Evolutionary conservation across 805 yeast species (phyloP), one percentile per base, ranked within the genome.

Genomic region (Starmerella lactis-condensi): DNA sequence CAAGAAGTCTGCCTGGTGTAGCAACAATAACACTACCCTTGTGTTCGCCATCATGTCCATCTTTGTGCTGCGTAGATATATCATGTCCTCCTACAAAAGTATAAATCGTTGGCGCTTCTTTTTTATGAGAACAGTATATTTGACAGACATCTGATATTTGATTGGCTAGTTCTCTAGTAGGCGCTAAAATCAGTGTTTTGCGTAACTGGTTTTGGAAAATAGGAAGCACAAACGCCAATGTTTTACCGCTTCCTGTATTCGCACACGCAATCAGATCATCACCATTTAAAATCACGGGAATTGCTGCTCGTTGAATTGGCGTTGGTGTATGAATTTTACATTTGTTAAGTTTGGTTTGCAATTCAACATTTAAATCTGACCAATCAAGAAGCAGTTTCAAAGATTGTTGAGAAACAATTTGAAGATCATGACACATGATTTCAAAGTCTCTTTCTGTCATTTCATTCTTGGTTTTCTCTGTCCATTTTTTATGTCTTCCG

Each of bases 181-280:
- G 98, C 0, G 85, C 93, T 31, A 85, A 53, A 3, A 85, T 62
- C 15, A 89, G 52, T 0, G 75, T 7, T 42, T 43, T 13, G 51
- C 64, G 54, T 53, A 39, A 11, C 75, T 56, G 40, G 68, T 70
- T 2, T 69, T 50, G 7, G 77, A 47, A 30, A 6, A 79, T 53
- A 0, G 98, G 96, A 2, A 85, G 52, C 8, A 77, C 50, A 52
- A 73, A 85, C 2, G 91, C 75, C 9, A 83, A 58, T 0, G 98
- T 85, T 49, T 89, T 85, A 44, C 98, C 98, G 1, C 93, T 77
- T 9, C 98, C 98, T 0, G 98, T 85, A 42, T 82, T 82, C 0
- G 96, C 95, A n/a, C 83, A 66, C 10, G 93, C 96, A 14, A 83
- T 61, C 2, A 78, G 59, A 50, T 85, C 94, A 16, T 68, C 53